Evolutionary conservation across 2,329 filamentous ascomycete genomes (phyloP).

Genomic region (Atkinsonella hypoxylon): DNA sequence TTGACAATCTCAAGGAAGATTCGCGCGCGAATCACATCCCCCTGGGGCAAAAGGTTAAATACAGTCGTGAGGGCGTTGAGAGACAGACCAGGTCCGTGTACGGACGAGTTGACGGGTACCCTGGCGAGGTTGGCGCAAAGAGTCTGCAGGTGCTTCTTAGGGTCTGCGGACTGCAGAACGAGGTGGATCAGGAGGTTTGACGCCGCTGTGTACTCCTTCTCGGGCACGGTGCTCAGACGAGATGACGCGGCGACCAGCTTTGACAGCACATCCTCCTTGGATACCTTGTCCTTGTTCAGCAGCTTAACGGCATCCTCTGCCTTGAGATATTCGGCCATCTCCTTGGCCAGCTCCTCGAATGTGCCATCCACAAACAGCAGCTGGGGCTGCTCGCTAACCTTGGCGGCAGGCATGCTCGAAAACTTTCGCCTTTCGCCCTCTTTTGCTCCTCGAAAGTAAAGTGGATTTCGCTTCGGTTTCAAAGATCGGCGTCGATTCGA

Average conservation of each 20-base stretch:
- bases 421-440: too few relatives aligned
- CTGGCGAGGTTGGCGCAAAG: slow-evolving; percentile 84
- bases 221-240: slow-evolving; percentile 71
- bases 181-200: slow-evolving; percentile 97
- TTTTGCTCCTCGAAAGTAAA: not conserved
- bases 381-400: slow-evolving; percentile 39
- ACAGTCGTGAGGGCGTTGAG: slow-evolving; percentile 87
- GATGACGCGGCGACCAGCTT: slow-evolving; percentile 74
- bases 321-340: slow-evolving; percentile 92
- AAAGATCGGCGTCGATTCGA: not conserved
- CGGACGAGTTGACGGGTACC: slow-evolving; percentile 74
- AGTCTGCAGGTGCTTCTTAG: slow-evolving; percentile 73
- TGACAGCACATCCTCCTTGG: slow-evolving; percentile 76
- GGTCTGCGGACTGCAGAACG: slow-evolving; percentile 72
- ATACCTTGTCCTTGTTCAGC: slow-evolving; percentile 52
- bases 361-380: slow-evolving; percentile 76
- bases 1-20: slow-evolving; percentile 82
- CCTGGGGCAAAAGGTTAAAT: slow-evolving; percentile 79
- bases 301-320: slow-evolving; percentile 66
- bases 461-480: not conserved
- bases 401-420: slow-evolving; percentile 17
- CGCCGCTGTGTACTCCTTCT: slow-evolving; percentile 92
- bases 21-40: slow-evolving; percentile 73
- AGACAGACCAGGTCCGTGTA: slow-evolving; percentile 74
- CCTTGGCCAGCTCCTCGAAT: slow-evolving; percentile 84